A percentile compares a stretch with the other conserved stretches of the same genome.
These are phyloP conservation scores for Oligophagozyma castellii DNA, from an alignment of 1,139 yeast species.

Conservation along the genomic window DNA sequence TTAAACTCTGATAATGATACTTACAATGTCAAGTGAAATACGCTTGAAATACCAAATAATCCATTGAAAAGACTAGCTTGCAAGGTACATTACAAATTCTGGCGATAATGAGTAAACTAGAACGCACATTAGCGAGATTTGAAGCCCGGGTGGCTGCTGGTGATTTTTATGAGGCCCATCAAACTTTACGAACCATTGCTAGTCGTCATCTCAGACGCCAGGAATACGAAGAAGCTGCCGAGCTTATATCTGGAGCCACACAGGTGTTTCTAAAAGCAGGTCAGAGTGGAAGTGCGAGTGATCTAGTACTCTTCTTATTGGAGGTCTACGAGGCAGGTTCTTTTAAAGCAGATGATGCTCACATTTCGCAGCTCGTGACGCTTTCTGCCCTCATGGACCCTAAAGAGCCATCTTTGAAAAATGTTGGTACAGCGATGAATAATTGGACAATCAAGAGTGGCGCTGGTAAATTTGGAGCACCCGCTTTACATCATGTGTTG, in stretches of 20 bases:
- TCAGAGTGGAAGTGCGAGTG: slow-evolving; percentile 72
- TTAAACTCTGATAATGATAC: neutral
- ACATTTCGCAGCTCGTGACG: slow-evolving; percentile 26
- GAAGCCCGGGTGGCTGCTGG: slow-evolving; percentile 57
- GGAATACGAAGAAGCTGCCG: slow-evolving; percentile 57
- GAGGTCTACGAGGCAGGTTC: slow-evolving; percentile 48
- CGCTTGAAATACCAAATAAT: neutral
- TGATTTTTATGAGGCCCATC: slow-evolving; percentile 89
- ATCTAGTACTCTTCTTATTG: slow-evolving; percentile 59
- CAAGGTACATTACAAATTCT: neutral
- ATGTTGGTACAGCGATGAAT: slow-evolving; percentile 48
- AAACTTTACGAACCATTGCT: slow-evolving; percentile 76
- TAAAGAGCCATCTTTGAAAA: slow-evolving; percentile 52
- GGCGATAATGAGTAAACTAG: slow-evolving; percentile 27
- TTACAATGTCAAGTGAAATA: neutral
- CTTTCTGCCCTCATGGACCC: slow-evolving; percentile 25
- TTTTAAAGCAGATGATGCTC: slow-evolving; percentile 30
- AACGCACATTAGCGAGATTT: slow-evolving; percentile 50
- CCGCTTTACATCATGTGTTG: slow-evolving; percentile 58
- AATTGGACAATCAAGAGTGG: slow-evolving; percentile 49
- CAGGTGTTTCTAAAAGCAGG: slow-evolving; percentile 50
- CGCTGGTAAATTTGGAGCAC: slow-evolving; percentile 51
- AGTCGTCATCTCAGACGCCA: slow-evolving; percentile 65
- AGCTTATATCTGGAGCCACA: slow-evolving; percentile 58
- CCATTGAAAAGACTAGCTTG: no score